A percentile compares a stretch with the other conserved stretches of the same genome.
phyloP scores from a whole-genome alignment of 192 early-diverging fungal genomes.

The Haplosporangium gracile region DNA sequence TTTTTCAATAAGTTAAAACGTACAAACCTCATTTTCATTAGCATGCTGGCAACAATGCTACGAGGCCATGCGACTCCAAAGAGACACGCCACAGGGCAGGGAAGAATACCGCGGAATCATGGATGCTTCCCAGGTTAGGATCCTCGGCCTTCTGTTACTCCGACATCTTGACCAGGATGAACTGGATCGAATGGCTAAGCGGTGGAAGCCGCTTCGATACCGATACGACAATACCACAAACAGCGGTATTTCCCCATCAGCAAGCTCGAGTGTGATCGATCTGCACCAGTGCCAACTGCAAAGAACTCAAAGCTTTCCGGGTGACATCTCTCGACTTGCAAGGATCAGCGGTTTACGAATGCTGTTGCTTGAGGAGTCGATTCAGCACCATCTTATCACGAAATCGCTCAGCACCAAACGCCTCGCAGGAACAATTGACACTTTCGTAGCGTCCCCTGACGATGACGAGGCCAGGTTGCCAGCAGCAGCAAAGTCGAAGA shows the following conservation, averaged over 20 bases:
- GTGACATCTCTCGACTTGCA: constrained; percentile 27
- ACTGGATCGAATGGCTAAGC: constrained; percentile 41
- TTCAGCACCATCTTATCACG: constrained; percentile 14
- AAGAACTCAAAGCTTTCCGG: background rate
- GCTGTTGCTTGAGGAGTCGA: constrained; percentile 33
- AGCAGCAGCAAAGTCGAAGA: background rate
- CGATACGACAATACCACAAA: constrained; percentile 10
- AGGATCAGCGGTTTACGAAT: constrained; percentile 39
- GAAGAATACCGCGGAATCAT: constrained; percentile 11
- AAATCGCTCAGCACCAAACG: background rate
- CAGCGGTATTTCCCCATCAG: background rate
- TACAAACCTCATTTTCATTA: background rate
- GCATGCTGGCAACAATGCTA: background rate
- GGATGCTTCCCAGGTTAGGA: constrained; percentile 35
- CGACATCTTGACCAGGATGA: constrained; percentile 52
- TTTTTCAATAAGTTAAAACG: background rate
- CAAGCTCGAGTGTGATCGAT: background rate
- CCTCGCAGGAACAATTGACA: background rate
- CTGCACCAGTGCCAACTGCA: background rate
- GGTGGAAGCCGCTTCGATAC: constrained; percentile 41
- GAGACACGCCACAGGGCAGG: background rate
- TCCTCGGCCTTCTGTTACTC: constrained; percentile 34
- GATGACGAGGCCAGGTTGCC: background rate
- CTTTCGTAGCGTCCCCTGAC: background rate
- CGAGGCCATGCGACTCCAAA: background rate